Evolutionary conservation across 2,329 filamentous ascomycete species (phyloP).

Genomic region (Grosmannia penicillata): DNA sequence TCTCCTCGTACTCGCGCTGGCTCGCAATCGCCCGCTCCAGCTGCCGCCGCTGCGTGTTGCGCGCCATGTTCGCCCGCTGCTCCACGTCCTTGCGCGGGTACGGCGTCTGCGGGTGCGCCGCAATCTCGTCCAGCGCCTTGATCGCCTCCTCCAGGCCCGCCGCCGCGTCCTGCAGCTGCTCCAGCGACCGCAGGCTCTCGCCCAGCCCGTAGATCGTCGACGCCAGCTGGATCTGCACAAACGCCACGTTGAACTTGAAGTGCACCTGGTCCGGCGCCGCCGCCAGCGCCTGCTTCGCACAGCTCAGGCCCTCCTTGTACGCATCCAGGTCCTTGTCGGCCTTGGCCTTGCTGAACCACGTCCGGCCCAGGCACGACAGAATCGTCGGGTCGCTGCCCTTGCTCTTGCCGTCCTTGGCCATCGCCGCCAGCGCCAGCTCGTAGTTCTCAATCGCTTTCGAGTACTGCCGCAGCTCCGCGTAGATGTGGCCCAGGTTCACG

Average conservation of each 20-base stretch:
- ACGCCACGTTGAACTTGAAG: slow-evolving; percentile 95
- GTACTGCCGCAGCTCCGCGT: slow-evolving; percentile 79
- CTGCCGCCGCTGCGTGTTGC: slow-evolving; percentile 87
- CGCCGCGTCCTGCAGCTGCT: slow-evolving; percentile 67
- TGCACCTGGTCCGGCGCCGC: slow-evolving; percentile 73
- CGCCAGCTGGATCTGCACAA: slow-evolving; percentile 90
- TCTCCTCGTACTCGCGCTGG: slow-evolving; percentile 84
- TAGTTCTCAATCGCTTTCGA: slow-evolving; percentile 90
- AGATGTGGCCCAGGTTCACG: slow-evolving; percentile 88
- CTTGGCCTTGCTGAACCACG: slow-evolving; percentile 71
- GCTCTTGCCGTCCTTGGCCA: slow-evolving; percentile 64
- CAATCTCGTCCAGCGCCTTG: slow-evolving; percentile 50
- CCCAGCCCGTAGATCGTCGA: slow-evolving; percentile 60
- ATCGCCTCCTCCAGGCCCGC: slow-evolving; percentile 73
- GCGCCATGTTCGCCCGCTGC: slow-evolving; percentile 92
- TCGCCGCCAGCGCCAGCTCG: slow-evolving; percentile 65
- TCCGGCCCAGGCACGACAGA: slow-evolving; percentile 72
- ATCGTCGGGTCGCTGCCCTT: slow-evolving; percentile 61
- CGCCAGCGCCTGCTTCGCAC: slow-evolving; percentile 56
- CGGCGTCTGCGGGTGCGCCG: slow-evolving; percentile 51
- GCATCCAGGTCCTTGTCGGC: slow-evolving; percentile 41
- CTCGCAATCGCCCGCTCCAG: slow-evolving; percentile 71
- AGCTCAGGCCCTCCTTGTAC: slow-evolving; percentile 42
- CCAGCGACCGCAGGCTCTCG: slow-evolving; percentile 62
- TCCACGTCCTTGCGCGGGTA: slow-evolving; percentile 87